Percentiles rank a stretch among this genome's conserved stretches.
phyloP scores from a whole-genome alignment of 2,329 filamentous ascomycete species.

The Xylaria digitata region DNA sequence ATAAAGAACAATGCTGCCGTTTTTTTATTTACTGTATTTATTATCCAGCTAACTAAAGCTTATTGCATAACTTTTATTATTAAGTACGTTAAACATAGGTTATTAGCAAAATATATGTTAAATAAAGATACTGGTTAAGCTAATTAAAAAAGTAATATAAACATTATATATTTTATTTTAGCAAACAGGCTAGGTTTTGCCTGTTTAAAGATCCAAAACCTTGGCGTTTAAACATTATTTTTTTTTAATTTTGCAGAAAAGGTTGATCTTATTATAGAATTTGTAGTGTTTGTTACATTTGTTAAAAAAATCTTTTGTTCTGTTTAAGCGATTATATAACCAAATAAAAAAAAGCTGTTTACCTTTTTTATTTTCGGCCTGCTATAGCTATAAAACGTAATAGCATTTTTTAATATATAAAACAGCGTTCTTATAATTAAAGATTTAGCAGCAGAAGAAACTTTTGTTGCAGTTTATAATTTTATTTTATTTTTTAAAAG shows the following conservation, averaged over 20 bases:
- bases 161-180: neutral
- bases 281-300: neutral
- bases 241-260: neutral
- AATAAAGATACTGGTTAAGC: neutral
- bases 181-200: neutral
- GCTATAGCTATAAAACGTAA: no score
- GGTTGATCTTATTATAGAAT: neutral
- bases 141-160: slow-evolving; percentile 1
- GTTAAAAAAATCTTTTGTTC: neutral
- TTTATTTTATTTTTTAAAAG: no score
- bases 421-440: no score
- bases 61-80: neutral
- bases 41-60: neutral
- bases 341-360: neutral
- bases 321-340: slow-evolving; percentile 1
- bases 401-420: no score
- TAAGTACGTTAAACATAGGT: neutral
- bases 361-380: no score
- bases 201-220: no score
- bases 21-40: neutral
- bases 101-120: neutral
- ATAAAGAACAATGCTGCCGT: no score
- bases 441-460: no score
- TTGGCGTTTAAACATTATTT: no score
- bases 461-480: no score